A percentile compares a stretch with the other conserved stretches of the same genome.
Evolutionary conservation across 164 flowering plant species (phyloP).

Genomic region (Buxus sempervirens): DNA sequence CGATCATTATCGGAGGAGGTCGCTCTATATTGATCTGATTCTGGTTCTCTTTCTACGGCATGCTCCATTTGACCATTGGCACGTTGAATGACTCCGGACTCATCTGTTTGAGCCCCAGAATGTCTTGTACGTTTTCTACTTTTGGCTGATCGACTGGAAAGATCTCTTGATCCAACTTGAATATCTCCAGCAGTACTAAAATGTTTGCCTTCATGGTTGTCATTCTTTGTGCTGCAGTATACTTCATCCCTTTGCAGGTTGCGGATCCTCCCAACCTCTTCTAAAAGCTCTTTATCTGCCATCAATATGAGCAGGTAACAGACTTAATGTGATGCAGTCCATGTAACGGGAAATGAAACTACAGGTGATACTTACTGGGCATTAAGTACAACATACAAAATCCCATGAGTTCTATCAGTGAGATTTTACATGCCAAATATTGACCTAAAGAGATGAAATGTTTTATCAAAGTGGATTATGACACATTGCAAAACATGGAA

Average conservation of each 20-base stretch:
- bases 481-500: too few species aligned
- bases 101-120: constrained; percentile 17
- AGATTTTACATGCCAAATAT: background rate
- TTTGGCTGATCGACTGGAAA: constrained; percentile 11
- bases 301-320: constrained; percentile 5
- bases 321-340: background rate
- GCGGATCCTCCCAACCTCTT: constrained; percentile 57
- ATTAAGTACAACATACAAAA: background rate
- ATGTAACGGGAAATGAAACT: background rate
- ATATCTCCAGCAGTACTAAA: constrained; percentile 24
- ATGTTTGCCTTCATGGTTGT: constrained; percentile 17
- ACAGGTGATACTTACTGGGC: background rate
- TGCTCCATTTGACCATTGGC: constrained; percentile 14
- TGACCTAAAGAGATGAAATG: too few species aligned
- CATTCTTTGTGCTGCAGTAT: constrained; percentile 16
- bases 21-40: constrained; percentile 11
- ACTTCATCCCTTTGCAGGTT: constrained; percentile 33
- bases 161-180: constrained; percentile 21
- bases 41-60: constrained; percentile 13
- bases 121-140: constrained; percentile 27
- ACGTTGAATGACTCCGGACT: constrained; percentile 11
- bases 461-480: too few species aligned
- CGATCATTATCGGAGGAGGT: constrained; percentile 9
- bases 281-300: constrained; percentile 58
- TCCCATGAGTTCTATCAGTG: background rate